Percentiles rank a stretch among this genome's conserved stretches.
These are phyloP conservation scores for Pythium chondricola DNA, from an alignment of 352 stramenopile genomes.

Conservation along the genomic window DNA sequence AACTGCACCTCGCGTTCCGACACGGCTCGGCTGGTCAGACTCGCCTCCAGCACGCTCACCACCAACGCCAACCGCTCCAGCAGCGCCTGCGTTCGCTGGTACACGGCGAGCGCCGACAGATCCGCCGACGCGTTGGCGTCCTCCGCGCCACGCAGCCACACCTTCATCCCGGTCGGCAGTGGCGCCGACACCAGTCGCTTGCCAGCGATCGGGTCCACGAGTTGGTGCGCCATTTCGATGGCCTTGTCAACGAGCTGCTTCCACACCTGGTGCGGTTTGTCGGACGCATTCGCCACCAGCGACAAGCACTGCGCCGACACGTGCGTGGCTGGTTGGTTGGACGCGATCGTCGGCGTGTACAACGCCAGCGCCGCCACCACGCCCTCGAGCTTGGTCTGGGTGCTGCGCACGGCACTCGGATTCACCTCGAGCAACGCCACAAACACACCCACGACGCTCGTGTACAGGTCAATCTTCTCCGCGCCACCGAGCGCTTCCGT, in stretches of 20 bases:
- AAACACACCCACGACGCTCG: slow-evolving; percentile 37
- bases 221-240: slow-evolving; percentile 51
- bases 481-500: slow-evolving; percentile 13
- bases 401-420: slow-evolving; percentile 51
- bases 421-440: slow-evolving; percentile 37
- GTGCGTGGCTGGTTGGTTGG: slow-evolving; percentile 14
- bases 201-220: slow-evolving; percentile 57
- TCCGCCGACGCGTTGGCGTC: slow-evolving; percentile 21
- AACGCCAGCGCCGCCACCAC: slow-evolving; percentile 29
- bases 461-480: slow-evolving; percentile 22
- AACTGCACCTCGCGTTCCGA: slow-evolving; percentile 76
- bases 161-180: slow-evolving; percentile 41
- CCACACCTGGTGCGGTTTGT: slow-evolving; percentile 56
- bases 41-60: slow-evolving; percentile 29
- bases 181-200: slow-evolving; percentile 30
- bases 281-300: slow-evolving; percentile 47
- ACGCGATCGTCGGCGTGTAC: slow-evolving; percentile 20
- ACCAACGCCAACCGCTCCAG: slow-evolving; percentile 34
- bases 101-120: slow-evolving; percentile 36
- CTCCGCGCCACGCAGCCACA: slow-evolving; percentile 40
- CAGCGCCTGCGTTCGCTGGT: slow-evolving; percentile 45
- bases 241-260: slow-evolving; percentile 58
- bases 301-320: slow-evolving; percentile 38
- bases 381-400: slow-evolving; percentile 55
- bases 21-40: slow-evolving; percentile 42